Evolutionary conservation across 768 basidiomycete genomes (phyloP), one percentile per base, ranked within the genome.

Genomic region (Tulasnella calospora): DNA sequence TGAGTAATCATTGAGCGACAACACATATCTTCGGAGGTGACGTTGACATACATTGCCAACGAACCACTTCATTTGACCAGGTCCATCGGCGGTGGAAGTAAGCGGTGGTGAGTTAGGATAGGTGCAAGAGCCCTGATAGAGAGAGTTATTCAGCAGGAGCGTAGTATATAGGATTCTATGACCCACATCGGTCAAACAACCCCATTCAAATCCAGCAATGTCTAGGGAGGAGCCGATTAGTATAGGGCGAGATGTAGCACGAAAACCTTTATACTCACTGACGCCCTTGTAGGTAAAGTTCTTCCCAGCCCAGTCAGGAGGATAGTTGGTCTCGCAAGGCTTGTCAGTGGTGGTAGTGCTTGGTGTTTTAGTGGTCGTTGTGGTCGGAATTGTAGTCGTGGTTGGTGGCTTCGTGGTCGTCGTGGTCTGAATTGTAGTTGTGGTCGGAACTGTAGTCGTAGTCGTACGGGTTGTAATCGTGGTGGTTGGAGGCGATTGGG

Each of bases 61-160:
- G 79, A 91, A 91, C 81, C 91, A 90, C 67, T 85, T 81, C 88
- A 91, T 91, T 81, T 91, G 90, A 30, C 88, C 87, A 8, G 81
- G 83, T 57, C 87, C 88, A 77, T 88, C 87, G 38, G 81, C 76
- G 86, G 88, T 87, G 67, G 85, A 86, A 77, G 87, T 85, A 80
- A 89, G 27, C 35, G 71, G 71, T 46, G 51, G 69, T 17, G n/a
- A 36, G 17, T 33, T 47, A 3, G 70, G 76, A 30, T n/a, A 73
- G 86, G 9, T 83, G 23, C 57, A 61, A n/a, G 57, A 61, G 7
- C 57, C 57, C 57, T 61, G 27, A 61, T 47, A 40, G 8, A 72
- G 30, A 72, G 71, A 46, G 19, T 23, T 72, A 7, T 30, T n/a
- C 27, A n/a, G 5, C 19, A 40, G n/a, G n/a, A 67, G 17, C 30